Evolutionary conservation across 1,284 basidiomycete species (phyloP), one percentile per base, ranked within the genome.

Genomic region (Leccinum pachyderme): DNA sequence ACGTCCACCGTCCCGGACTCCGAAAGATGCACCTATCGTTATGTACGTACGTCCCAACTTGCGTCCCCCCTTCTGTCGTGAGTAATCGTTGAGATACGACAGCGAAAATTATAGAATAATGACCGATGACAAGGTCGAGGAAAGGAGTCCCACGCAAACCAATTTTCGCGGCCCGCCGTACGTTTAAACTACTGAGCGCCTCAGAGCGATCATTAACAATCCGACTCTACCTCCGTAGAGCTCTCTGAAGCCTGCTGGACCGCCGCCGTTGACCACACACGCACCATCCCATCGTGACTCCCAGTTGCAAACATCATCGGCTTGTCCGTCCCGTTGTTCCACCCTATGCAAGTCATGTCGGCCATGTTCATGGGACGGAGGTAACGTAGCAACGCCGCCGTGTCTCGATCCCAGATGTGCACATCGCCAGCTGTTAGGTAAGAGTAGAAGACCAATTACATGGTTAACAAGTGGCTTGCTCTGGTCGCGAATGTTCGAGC

Each of bases 331-430:
- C 81, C 79, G 57, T 79, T 80, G 66, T 89, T 91, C 86, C 89
- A 91, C 18, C 85, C 87, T 29, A 90, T 80, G 60, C 85, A 89
- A 12, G 88, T 90, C 58, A 91, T 67, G 60, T 89, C 69, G 28
- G 59, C 32, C 31, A 54, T 37, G 15, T 61, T 61, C 57, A 83
- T 81, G 22, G 82, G 78, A 5, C 80, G 81, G 43, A 91, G 74
- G 59, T 84, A 80, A 50, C 86, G 85, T 5, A 91, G 70, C 7
- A 89, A 67, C 24, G 81, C 78, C 3, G 80, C 89, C 7, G 86
- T 86, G 69, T 89, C 86, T 51, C 83, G 82, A 63, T 91, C 89
- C 89, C 89, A 91, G 32, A 91, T 84, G 61, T 89, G 86, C n/a
- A 91, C 86, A 60, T 90, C 86, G 2, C 89, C 89, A 57, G 80